These are phyloP conservation scores for Leishmania turanica DNA, from an alignment of 208 protist genomes.

Conservation along the genomic window DNA sequence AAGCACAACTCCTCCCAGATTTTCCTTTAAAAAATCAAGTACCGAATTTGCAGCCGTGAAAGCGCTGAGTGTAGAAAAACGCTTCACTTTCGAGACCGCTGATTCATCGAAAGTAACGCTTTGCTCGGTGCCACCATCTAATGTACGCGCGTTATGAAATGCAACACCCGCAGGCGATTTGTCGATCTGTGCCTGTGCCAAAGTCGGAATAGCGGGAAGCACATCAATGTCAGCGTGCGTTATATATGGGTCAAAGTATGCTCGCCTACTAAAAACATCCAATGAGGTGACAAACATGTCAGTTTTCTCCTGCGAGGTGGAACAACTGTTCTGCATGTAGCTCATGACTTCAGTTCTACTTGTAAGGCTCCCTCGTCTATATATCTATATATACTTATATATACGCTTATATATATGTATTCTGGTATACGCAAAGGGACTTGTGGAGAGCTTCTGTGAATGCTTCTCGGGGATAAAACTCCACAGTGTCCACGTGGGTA, in stretches of 20 bases:
- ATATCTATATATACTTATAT: background rate
- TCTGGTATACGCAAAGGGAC: background rate
- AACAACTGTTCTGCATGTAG: background rate
- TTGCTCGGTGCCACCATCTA: background rate
- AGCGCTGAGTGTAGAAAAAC: slow-evolving; percentile 18
- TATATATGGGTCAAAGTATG: slow-evolving; percentile 13
- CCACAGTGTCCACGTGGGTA: background rate
- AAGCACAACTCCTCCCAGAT: slow-evolving; percentile 7
- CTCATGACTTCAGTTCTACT: background rate
- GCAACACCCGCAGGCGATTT: background rate
- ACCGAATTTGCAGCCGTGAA: slow-evolving; percentile 28
- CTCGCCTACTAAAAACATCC: slow-evolving; percentile 18
- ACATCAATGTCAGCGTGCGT: background rate
- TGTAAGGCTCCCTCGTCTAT: background rate
- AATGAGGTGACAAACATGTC: slow-evolving; percentile 28
- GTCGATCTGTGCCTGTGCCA: background rate
- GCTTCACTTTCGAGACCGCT: slow-evolving; percentile 21
- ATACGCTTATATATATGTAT: background rate
- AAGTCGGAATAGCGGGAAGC: background rate
- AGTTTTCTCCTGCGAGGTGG: background rate
- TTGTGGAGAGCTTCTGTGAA: background rate
- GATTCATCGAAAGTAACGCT: background rate
- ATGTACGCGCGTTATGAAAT: background rate
- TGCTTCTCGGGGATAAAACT: background rate
- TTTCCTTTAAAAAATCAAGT: slow-evolving; percentile 21